Evolutionary conservation across 2,329 filamentous ascomycete genomes (phyloP).

Genomic region (Colletotrichum cordylinicola): DNA sequence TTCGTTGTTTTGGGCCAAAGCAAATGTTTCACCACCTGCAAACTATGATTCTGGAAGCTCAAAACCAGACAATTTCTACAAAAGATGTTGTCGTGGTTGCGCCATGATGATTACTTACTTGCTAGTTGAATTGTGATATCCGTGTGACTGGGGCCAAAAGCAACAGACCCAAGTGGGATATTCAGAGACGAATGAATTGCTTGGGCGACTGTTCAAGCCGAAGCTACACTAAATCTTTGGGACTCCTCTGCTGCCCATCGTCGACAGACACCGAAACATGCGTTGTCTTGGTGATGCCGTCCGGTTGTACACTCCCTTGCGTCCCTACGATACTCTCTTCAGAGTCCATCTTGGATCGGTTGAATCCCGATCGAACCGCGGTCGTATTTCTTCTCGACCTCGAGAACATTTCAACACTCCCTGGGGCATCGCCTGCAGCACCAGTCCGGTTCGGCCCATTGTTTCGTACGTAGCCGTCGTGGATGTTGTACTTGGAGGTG

Average conservation of each 20-base stretch:
- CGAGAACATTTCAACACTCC: constrained; percentile 4
- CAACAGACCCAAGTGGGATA: too few species aligned
- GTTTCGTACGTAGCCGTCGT: neutral
- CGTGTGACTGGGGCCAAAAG: too few species aligned
- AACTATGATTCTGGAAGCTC: neutral
- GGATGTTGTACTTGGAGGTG: neutral
- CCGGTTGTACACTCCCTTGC: neutral
- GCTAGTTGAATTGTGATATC: neutral
- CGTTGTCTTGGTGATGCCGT: constrained; percentile 11
- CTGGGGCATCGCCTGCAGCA: neutral
- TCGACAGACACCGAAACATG: constrained; percentile 10
- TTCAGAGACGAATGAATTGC: neutral
- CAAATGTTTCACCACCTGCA: neutral
- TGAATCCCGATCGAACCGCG: neutral
- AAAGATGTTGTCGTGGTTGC: neutral
- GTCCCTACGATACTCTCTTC: constrained; percentile 3
- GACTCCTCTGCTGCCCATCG: neutral
- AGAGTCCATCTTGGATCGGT: neutral
- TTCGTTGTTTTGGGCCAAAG: neutral
- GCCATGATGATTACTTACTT: neutral
- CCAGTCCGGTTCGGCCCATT: neutral
- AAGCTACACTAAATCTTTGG: neutral
- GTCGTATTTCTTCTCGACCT: neutral
- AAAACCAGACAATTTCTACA: neutral
- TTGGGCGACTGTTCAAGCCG: fast-evolving